Evolutionary conservation across 2,329 filamentous ascomycete genomes (phyloP), one percentile per base, ranked within the genome.

Genomic region (Curvularia spicifera): DNA sequence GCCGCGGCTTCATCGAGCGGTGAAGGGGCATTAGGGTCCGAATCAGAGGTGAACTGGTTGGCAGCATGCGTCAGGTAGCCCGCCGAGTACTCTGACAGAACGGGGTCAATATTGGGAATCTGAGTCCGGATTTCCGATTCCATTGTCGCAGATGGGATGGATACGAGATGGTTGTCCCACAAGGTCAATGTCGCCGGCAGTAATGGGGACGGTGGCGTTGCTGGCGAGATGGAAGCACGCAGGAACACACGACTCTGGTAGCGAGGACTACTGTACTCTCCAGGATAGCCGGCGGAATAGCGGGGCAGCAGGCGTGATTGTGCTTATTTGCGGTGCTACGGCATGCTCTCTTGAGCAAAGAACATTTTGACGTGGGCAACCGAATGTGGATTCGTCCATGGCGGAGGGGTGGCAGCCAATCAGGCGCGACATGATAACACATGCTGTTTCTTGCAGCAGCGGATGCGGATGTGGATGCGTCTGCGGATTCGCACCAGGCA

Each of bases 61-160:
- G 93, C 95, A 48, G 95, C 95, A 83, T 99, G 94, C 72, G 88
- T 93, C 69, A 99, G 84, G 76, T 98, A 99, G 57, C 95, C 95
- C 65, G 92, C 91, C 43, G 93, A 95, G 79, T 97, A 97, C 79
- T 96, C 91, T 48, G 92, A 93, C 67, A 97, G 83, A 63, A 96
- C 85, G 58, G 90, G 91, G 79, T 97, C 93, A 68, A 97, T 91
- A 73, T 90, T 89, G 61, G 93, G 93, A 68, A 97, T 86, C 68
- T 92, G 87, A 61, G 89, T 83, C 80, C 89, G 90, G 75, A 97
- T 92, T 80, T 96, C 91, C 72, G 90, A 84, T 78, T 97, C 93
- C 93, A 97, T 97, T 64, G 60, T 64, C 78, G 61, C 42, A 59
- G 58, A 59, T 60, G 57, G 61, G 60, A 13, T 58, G 66, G 20